Evolutionary conservation across 352 stramenopile species (phyloP), one percentile per base, ranked within the genome.

Genomic region (Phytophthora pluvialis): DNA sequence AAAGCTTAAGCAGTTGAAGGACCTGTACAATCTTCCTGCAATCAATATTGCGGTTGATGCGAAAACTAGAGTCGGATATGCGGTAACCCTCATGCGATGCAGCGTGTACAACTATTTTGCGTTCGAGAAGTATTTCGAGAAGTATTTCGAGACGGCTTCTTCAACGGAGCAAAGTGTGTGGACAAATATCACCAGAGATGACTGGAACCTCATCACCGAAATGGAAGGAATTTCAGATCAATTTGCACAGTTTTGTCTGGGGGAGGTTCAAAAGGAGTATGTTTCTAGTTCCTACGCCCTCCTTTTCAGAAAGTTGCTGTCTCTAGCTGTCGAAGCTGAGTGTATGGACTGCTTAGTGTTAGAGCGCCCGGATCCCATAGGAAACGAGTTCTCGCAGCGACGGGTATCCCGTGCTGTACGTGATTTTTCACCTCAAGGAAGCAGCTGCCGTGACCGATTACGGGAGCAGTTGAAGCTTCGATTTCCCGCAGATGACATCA

Each of bases 241-340:
- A 29, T 16, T 65, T 10, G 47, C 57, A 5, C 47, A 57, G 16
- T 65, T 57, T 26, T 53, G 57, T 49, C 7, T n/a, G n/a, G 35
- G 56, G 5, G 56, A 64, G 18, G 36, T 64, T 2, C 57, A 64
- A 39, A 52, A 52, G 26, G 25, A 66, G 9, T 32, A 33, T 9
- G 26, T 66, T 13, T 10, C 58, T 0, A 66, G 40, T 11, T 66
- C 58, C 0, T 66, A 59, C 15, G 31, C 15, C 9, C 16, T 66
- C 3, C 16, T 54, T 13, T 66, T 59, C 12, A 31, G 48, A 8
- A 59, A 48, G 31, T 16, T 50, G 21, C 9, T 59, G 12, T 47
- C 13, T n/a, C n/a, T n/a, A n/a, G 28, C 1, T 50, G n/a, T 33
- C 11, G n/a, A 46, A 0, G 4, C 32, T 13, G 21, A 46, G 15